Evolutionary conservation across 2,329 filamentous ascomycete genomes (phyloP), one percentile per base, ranked within the genome.

Genomic region (Ciborinia camelliae): DNA sequence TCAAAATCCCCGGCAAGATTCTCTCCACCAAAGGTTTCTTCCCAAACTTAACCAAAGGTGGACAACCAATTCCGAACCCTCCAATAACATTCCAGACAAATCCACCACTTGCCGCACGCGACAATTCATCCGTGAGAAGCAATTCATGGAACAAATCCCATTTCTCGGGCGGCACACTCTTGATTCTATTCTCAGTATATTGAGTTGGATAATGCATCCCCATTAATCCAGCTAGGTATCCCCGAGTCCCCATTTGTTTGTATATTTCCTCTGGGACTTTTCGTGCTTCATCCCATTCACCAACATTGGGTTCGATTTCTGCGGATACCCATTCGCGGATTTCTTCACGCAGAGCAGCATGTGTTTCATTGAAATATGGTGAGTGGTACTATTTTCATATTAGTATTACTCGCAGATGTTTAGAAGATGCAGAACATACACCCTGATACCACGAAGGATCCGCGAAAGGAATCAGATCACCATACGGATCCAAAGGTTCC

Each of bases 131-230:
- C 1, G 94, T 98, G 66, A 99, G 76, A 52, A 98, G 84, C 86
- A 98, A 85, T 83, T 99, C 95, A 79, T 99, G 95, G 87, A 98
- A 99, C 52, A 96, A 86, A 80, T 99, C 95, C 94, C 94, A 99
- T 76, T 95, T 89, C 79, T 97, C 92, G 0, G 90, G 81, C 0
- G 89, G 78, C 15, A 99, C 95, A 57, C 87, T 89, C 79, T 90
- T 86, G 72, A 97, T 85, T 7, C 83, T 81, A 75, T 89, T 85
- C 50, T 87, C 81, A 28, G 87, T 87, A 75, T 94, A 88, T 71
- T 96, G 80, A 66, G 83, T 85, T 18, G 91, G 92, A 80, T 91
- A 98, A 74, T 90, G 83, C 68, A 91, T 84, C 69, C 94, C 95
- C 69, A 99, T 82, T 65, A 98, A 82, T 71, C 95, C 95, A n/a